A percentile compares a stretch with the other conserved stretches of the same genome.
These are phyloP conservation scores for Globisporangium takayamanum DNA, from an alignment of 352 stramenopile genomes.

Conservation along the genomic window DNA sequence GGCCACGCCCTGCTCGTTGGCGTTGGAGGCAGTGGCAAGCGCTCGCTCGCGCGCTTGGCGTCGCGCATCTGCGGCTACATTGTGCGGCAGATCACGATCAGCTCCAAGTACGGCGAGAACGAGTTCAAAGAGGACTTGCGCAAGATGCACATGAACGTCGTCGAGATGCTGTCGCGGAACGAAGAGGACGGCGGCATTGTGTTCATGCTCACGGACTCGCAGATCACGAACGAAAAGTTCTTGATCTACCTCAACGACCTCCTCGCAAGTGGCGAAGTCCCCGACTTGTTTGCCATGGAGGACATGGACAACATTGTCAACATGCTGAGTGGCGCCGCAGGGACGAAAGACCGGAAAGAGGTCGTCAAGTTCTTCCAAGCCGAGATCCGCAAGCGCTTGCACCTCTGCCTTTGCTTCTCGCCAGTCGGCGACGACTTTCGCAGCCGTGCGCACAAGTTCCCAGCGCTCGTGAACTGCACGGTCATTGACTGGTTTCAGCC, in stretches of 20 bases:
- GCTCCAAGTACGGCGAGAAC: conserved; percentile 91
- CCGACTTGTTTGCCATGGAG: conserved; percentile 91
- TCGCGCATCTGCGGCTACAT: conserved; percentile 92
- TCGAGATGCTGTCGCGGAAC: conserved; percentile 85
- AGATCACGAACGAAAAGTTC: conserved; percentile 97
- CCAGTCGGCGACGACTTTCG: conserved; percentile 95
- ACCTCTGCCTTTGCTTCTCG: conserved; percentile 93
- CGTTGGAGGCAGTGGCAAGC: conserved; percentile 92
- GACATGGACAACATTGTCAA: conserved; percentile 94
- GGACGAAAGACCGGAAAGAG: conserved; percentile 86
- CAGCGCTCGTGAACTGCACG: conserved; percentile 93
- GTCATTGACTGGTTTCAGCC: conserved; percentile 95
- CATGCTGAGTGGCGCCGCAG: conserved; percentile 60
- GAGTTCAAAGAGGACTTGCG: conserved; percentile 97
- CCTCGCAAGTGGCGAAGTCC: conserved; percentile 90
- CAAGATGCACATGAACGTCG: conserved; percentile 91
- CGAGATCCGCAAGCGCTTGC: conserved; percentile 93
- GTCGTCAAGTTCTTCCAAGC: conserved; percentile 94
- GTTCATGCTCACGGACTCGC: conserved; percentile 93
- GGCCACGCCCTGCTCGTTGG: conserved; percentile 92
- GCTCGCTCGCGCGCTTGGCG: conserved; percentile 89
- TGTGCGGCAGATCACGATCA: conserved; percentile 93
- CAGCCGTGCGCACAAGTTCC: conserved; percentile 92
- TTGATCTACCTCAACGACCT: conserved; percentile 96
- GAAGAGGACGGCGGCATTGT: conserved; percentile 87